Evolutionary conservation across 1,139 yeast genomes (phyloP).

Genomic region (Suhomyces panamericanus): DNA sequence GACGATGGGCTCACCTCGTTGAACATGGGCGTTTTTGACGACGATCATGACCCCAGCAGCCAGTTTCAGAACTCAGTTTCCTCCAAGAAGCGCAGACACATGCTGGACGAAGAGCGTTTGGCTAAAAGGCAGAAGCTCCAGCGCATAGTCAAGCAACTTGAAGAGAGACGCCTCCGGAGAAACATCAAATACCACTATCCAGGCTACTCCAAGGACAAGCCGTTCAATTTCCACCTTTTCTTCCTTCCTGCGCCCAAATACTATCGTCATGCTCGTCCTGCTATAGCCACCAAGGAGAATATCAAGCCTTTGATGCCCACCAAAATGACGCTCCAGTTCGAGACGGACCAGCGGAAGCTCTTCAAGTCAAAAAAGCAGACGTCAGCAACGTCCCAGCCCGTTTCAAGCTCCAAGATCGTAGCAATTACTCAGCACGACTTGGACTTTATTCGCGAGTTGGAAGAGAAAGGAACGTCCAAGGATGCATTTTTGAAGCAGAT

Average conservation of each 20-base stretch:
- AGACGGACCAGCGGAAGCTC: conserved; percentile 44
- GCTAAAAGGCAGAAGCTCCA: conserved; percentile 28
- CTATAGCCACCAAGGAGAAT: conserved; percentile 36
- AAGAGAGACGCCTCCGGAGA: conserved; percentile 33
- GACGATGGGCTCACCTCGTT: conserved; percentile 45
- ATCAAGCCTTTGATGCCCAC: conserved; percentile 63
- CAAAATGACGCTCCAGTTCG: conserved; percentile 49
- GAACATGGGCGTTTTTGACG: conserved; percentile 39
- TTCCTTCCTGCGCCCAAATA: conserved; percentile 64
- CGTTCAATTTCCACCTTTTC: conserved; percentile 65
- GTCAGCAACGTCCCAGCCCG: not conserved
- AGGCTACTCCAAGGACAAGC: conserved; percentile 53
- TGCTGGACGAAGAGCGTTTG: conserved; percentile 21
- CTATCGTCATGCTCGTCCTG: conserved; percentile 54
- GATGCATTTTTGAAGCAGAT: conserved; percentile 25
- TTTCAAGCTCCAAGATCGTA: conserved; percentile 13
- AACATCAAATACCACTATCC: conserved; percentile 60
- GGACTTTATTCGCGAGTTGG: conserved; percentile 32
- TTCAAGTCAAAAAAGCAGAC: conserved; percentile 32
- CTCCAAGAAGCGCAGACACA: conserved; percentile 21
- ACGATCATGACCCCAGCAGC: conserved; percentile 17
- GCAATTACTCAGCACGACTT: conserved; percentile 36
- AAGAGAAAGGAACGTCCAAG: conserved; percentile 20
- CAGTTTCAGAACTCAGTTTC: conserved; percentile 13
- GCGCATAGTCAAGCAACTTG: conserved; percentile 33